Evolutionary conservation across 805 yeast genomes (phyloP), one percentile per base, ranked within the genome.

Genomic region (Myxozyma monticola): DNA sequence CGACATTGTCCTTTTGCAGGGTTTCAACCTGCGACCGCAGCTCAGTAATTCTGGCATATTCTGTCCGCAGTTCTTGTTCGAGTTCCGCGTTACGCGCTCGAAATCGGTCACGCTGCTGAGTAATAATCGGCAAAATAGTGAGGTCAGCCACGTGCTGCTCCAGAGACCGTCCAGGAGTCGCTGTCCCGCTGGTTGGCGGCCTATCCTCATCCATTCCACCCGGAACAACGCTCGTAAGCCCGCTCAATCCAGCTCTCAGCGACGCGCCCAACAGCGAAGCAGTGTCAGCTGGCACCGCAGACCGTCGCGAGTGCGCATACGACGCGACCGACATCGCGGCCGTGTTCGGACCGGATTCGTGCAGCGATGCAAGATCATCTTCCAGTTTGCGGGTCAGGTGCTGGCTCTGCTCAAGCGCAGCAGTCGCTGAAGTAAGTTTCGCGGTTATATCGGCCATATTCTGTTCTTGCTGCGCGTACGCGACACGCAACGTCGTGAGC

Each of bases 101-200:
- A 73, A 90, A 89, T 56, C 99, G 74, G 67, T 91, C 99, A 66
- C 99, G 81, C 71, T 91, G 99, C 64, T 91, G 90, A 12, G 96
- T 89, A 25, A 93, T 80, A 45, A 91, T 88, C 1, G 95, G 95
- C 43, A 91, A 68, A 25, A 90, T 3, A 81, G 36, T 62, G 56
- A 15, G 57, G 43, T 28, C 59, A 48, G 59, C 52, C 28, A 47
- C 45, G 26, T 53, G 57, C 38, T 53, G 57, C 12, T 49, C 57
- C 17, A 45, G 30, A 8, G 46, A 17, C 8, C 51, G 51, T 17
- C 38, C 39, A 5, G 45, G 51, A 8, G 51, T 47, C 3, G 33
- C 22, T 3, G 45, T 7, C 14, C 49, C 48, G 37, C 52, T 48
- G 21, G 36, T 35, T 8, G 37, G 18, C 30, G 22, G 42, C n/a